Evolutionary conservation across 192 early-diverging fungal species (phyloP).

Genomic region (Geranomyces variabilis): DNA sequence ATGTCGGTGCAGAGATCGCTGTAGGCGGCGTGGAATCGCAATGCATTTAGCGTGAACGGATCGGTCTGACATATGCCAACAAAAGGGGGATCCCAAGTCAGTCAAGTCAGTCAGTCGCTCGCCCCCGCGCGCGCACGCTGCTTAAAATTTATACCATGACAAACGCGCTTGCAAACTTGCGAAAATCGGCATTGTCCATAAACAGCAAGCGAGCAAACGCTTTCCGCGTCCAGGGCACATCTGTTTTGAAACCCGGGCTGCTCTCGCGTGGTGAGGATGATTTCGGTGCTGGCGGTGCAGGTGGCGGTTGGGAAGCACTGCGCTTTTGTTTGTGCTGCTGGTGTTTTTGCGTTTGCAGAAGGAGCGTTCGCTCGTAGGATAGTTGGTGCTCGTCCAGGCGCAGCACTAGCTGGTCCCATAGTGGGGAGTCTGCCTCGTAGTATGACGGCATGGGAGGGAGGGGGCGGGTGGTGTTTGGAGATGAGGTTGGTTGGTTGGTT

Average conservation of each 20-base stretch:
- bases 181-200: neutral
- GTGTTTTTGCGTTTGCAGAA: neutral
- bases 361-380: neutral
- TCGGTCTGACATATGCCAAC: neutral
- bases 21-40: conserved; percentile 17
- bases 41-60: conserved; percentile 1
- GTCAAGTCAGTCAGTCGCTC: no score
- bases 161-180: neutral
- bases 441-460: no score
- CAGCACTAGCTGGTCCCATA: neutral
- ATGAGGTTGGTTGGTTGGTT: no score
- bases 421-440: neutral
- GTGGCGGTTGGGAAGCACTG: neutral
- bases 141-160: no score
- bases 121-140: no score
- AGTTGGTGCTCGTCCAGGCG: neutral
- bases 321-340: neutral
- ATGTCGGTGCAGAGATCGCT: neutral
- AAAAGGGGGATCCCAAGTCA: no score
- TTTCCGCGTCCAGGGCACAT: conserved; percentile 11
- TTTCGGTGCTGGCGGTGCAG: no score
- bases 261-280: no score
- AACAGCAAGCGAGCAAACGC: conserved; percentile 7
- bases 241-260: neutral
- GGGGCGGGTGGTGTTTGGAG: no score